Base-by-base conservation (phyloP, 106 monocot genomes). In the Xerophyta viscosa region DNA sequence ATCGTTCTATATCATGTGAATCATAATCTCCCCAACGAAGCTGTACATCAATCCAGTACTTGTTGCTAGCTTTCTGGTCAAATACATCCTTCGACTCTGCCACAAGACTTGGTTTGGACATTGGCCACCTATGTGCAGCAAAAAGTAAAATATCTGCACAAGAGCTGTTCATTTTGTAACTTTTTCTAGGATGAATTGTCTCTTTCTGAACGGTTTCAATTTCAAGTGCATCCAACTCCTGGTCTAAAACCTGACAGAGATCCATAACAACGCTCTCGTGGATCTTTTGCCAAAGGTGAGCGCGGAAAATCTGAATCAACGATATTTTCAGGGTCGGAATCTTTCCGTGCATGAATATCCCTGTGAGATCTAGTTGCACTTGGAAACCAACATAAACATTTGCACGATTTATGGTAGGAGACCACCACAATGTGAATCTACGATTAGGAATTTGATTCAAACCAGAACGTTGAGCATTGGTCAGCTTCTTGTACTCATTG, bases 181-280 rank as follows among this genome's bases (percentile, higher is more conserved):
- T 90, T 73, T 98, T 98, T 48, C 98, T 89, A 0, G 90, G 98
- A 67, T 98, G 98, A 36, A 98, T 98, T 21, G 98, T 90, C 63
- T 98, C 98, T 68, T 96, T 98, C 60, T 98, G 98, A 33, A 98
- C 98, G 4, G 98, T 98, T 60, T 98, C 98, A 54, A 98, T 98
- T 67, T 98, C 90, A 46, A 98, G 52, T 31, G 98, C 90, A 64
- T 98, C 96, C 65, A 98, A 37, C 46, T 98, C 98, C 57, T 98
- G 98, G 58, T 98, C 98, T 63, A 98, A 61, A 50, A 98, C 98
- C 63, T 98, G 98, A 72, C 98, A 98, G 31, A 98, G 86, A 63
- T 98, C 96, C 98, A 98, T 98, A 56, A 98, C 98, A 37, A 98
- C 98, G 74, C 90, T 89, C 71, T 98, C 98, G 53, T 98, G 98